Percentiles rank a stretch among this genome's conserved stretches.
These are phyloP conservation scores for Quercus ilex DNA, from an alignment of 306 rosid species.

Conservation along the genomic window DNA sequence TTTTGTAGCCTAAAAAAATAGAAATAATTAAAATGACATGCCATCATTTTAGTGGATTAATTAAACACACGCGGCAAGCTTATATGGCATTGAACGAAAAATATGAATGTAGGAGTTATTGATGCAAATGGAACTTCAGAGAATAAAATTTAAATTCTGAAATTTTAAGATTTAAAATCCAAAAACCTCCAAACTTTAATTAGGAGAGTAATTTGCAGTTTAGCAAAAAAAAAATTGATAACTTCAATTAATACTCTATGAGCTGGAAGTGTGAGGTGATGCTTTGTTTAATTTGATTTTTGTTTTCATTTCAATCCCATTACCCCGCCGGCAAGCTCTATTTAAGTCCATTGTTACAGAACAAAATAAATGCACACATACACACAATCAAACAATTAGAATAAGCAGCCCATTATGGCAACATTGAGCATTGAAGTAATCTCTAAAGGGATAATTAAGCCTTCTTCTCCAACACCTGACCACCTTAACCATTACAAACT, in stretches of 20 bases:
- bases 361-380: neutral
- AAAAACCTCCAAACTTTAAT: no score
- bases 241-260: neutral
- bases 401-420: neutral
- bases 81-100: no score
- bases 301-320: neutral
- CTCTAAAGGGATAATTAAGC: conserved; percentile 38
- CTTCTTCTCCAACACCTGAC: conserved; percentile 36
- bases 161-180: no score
- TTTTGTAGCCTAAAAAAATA: no score
- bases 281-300: neutral
- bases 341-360: neutral
- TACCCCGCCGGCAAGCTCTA: neutral
- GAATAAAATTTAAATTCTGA: no score
- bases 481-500: conserved; percentile 42
- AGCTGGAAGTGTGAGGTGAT: neutral
- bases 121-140: no score
- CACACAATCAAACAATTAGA: neutral
- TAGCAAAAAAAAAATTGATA: no score
- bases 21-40: no score
- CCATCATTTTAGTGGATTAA: no score
- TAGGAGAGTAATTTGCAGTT: no score
- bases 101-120: no score
- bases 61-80: accelerated
- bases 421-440: conserved; percentile 9